These are phyloP conservation scores for Salix dunnii DNA, from an alignment of 345 rosid species.

Conservation along the genomic window DNA sequence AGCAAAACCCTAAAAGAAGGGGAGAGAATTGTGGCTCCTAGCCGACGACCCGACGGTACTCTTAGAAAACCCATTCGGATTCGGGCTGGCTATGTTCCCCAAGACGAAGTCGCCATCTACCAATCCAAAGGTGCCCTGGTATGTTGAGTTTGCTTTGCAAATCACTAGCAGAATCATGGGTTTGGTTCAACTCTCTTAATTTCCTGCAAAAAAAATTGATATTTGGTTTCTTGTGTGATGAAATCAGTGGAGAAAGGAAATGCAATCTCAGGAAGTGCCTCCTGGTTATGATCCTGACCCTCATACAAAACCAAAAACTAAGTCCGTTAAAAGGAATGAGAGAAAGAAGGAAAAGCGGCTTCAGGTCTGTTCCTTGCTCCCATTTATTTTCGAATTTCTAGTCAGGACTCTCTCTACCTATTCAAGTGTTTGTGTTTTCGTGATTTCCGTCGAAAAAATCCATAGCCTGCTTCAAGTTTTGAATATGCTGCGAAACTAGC, in stretches of 20 bases:
- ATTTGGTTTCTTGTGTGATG: not conserved
- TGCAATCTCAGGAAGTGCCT: not conserved
- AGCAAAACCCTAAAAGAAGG: constrained; percentile 94
- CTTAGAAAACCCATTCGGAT: constrained; percentile 77
- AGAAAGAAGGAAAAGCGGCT: constrained; percentile 80
- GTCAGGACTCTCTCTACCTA: not conserved
- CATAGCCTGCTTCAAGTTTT: not conserved
- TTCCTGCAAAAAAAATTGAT: not conserved
- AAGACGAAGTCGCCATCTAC: constrained; percentile 88
- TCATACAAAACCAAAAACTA: constrained; percentile 30
- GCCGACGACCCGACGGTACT: constrained; percentile 86
- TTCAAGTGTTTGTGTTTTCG: not conserved
- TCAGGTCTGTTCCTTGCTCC: constrained; percentile 41
- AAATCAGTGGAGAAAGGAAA: not conserved
- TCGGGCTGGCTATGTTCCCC: constrained; percentile 83
- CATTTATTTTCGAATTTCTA: not conserved
- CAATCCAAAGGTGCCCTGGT: constrained; percentile 88
- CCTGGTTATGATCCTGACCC: not conserved
- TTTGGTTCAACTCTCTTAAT: not conserved
- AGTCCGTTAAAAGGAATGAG: constrained; percentile 72
- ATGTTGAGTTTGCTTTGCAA: constrained; percentile 16
- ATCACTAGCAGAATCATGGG: not conserved
- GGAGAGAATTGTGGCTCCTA: constrained; percentile 84
- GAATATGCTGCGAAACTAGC: not conserved
- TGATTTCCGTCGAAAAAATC: not conserved